These are phyloP conservation scores for Penicillium sp. DNA, from an alignment of 2,329 filamentous ascomycete genomes.

Conservation along the genomic window DNA sequence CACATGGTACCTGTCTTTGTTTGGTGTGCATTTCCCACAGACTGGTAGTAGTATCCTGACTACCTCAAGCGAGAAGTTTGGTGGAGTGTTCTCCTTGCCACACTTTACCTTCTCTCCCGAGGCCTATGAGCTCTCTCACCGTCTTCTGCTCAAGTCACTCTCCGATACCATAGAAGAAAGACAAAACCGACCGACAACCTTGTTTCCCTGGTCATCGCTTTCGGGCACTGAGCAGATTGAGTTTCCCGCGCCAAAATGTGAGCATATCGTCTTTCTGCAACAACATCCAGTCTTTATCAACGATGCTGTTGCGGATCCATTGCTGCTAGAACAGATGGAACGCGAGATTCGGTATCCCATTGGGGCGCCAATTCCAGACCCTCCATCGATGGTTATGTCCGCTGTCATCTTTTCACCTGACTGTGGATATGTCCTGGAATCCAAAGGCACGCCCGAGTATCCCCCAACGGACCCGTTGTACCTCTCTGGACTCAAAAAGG, in stretches of 20 bases:
- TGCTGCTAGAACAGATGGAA: constrained; percentile 50
- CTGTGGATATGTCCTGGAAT: constrained; percentile 60
- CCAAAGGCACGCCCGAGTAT: constrained; percentile 53
- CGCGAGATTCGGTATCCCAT: constrained; percentile 55
- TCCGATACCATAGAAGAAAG: constrained; percentile 56
- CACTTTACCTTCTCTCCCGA: constrained; percentile 63
- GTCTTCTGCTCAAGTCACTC: constrained; percentile 67
- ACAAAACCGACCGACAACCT: constrained; percentile 54
- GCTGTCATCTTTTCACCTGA: constrained; percentile 60
- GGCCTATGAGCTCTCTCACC: constrained; percentile 53
- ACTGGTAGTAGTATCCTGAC: constrained; percentile 73
- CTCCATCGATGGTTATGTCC: constrained; percentile 53
- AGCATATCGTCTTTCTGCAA: constrained; percentile 82
- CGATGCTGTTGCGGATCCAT: constrained; percentile 26
- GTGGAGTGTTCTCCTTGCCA: constrained; percentile 83
- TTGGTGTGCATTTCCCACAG: constrained; percentile 80
- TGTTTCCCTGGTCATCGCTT: constrained; percentile 70
- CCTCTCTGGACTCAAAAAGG: constrained; percentile 52
- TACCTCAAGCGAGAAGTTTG: constrained; percentile 89
- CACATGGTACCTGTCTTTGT: constrained; percentile 71
- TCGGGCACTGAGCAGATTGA: constrained; percentile 46
- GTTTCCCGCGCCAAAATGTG: constrained; percentile 67
- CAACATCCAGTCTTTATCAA: constrained; percentile 40
- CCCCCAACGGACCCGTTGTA: constrained; percentile 49
- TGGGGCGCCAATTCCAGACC: constrained; percentile 49